Evolutionary conservation across 1,284 basidiomycete species (phyloP).

Genomic region (Bothia castanella): DNA sequence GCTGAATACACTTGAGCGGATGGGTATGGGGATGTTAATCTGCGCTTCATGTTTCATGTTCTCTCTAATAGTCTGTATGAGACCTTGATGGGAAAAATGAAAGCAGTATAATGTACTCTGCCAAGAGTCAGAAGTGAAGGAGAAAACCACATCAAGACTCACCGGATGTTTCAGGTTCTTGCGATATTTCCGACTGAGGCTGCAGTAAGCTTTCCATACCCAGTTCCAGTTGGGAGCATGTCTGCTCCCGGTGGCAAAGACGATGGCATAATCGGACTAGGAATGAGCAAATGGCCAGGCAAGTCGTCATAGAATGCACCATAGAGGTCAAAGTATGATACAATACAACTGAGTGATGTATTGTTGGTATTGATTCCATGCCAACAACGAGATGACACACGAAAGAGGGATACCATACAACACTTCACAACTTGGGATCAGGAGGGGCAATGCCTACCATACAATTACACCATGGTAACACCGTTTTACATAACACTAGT

Average conservation of each 20-base stretch:
- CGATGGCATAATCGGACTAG: constrained; percentile 78
- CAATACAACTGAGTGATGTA: constrained; percentile 51
- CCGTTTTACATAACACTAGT: too few relatives aligned
- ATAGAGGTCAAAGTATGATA: constrained; percentile 74
- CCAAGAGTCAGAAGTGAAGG: constrained; percentile 5
- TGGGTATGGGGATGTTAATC: constrained; percentile 59
- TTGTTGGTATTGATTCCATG: constrained; percentile 6
- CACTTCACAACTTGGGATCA: constrained; percentile 68
- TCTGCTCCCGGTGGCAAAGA: constrained; percentile 76
- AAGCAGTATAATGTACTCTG: constrained; percentile 77
- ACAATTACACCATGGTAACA: too few relatives aligned
- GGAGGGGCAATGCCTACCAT: too few relatives aligned
- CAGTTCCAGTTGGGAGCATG: constrained; percentile 82
- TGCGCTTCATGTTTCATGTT: constrained; percentile 68
- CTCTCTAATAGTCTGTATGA: constrained; percentile 44
- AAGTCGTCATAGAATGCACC: constrained; percentile 42
- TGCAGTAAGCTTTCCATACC: constrained; percentile 86
- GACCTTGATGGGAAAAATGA: constrained; percentile 4
- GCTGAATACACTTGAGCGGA: constrained; percentile 65
- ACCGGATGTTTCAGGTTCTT: constrained; percentile 84
- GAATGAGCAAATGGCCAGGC: constrained; percentile 2
- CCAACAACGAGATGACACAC: constrained; percentile 44
- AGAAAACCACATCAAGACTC: constrained; percentile 20
- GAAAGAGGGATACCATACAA: constrained; percentile 73
- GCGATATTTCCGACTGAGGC: constrained; percentile 76